These are phyloP conservation scores for Termitomyces sp. DNA, from an alignment of 768 basidiomycete genomes.

Conservation along the genomic window DNA sequence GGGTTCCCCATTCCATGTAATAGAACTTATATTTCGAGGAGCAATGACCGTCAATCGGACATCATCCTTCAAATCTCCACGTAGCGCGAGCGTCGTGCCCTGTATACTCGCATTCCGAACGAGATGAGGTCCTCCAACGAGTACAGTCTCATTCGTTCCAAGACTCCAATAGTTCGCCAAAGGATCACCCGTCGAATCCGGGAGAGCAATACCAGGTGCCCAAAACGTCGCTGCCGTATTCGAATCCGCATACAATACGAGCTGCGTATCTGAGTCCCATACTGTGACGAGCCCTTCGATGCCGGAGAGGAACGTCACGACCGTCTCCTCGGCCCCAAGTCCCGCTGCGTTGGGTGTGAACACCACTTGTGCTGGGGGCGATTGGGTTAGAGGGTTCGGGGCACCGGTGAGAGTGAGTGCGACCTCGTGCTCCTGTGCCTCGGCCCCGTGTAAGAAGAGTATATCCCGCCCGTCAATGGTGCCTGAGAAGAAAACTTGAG, in stretches of 20 bases:
- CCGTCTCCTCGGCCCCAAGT: constrained; percentile 26
- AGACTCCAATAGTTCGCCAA: constrained; percentile 67
- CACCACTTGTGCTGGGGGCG: constrained; percentile 26
- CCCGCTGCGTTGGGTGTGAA: constrained; percentile 21
- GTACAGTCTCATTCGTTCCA: constrained; percentile 65
- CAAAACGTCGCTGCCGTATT: constrained; percentile 70
- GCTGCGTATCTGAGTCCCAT: constrained; percentile 63
- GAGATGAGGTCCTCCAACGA: constrained; percentile 65
- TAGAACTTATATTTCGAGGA: constrained; percentile 42
- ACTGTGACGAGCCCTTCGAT: constrained; percentile 56
- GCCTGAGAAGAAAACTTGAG: constrained; percentile 67
- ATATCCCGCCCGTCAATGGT: constrained; percentile 59
- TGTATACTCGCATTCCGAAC: constrained; percentile 53
- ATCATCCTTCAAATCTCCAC: constrained; percentile 64
- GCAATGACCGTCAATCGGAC: constrained; percentile 62
- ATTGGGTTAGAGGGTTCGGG: constrained; percentile 31
- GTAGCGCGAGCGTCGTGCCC: constrained; percentile 50
- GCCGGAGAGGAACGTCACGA: constrained; percentile 55
- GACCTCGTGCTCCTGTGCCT: constrained; percentile 52
- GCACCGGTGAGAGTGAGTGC: constrained; percentile 45
- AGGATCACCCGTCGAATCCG: constrained; percentile 23
- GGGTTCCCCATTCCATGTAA: constrained; percentile 73
- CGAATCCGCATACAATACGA: constrained; percentile 67
- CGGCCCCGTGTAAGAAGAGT: constrained; percentile 59
- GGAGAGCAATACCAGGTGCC: constrained; percentile 59